Base-by-base conservation (phyloP, 805 yeast species). In the Yarrowia deformans region DNA sequence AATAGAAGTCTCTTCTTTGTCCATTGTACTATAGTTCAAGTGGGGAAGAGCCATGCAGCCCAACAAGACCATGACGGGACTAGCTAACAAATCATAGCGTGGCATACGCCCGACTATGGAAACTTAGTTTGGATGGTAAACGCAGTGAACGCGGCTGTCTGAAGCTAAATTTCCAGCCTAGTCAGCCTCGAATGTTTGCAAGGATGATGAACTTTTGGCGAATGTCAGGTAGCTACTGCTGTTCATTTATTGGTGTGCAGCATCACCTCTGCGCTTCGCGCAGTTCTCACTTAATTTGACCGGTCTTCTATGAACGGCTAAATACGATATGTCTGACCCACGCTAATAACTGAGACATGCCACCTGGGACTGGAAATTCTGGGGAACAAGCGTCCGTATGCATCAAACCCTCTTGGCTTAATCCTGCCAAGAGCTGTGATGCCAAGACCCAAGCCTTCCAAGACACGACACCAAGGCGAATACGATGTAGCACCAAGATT, bases 1-100 rank as follows among this genome's bases (percentile, higher is more conserved):
- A 32, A 9, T 16, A 7, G 37, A 18, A 18, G 32, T 13, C 10
- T 13, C 10, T 37, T 13, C 58, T 52, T 52, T 52, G 58, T 52
- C n/a, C 13, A 8, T 23, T 23, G 29, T 23, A 35, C n/a, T 12
- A 19, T 23, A 4, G 29, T 4, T 23, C 29, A 39, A 54, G 60
- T 54, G 60, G 60, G 60, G 60, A 54, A 54, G 60, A 7, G 14
- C 60, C 39, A 54, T 34, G 12, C 42, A 14, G 8, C 60, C 23
- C 60, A 54, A 54, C 60, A 45, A 19, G 13, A 3, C n/a, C 9
- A 34, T 54, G 18, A 23, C 19, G 18, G 58, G 18, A 52, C 8
- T 7, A 12, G 13, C 12, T 42, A 35, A 43, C 58, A 18, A 52
- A 52, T 52, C 29, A 52, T n/a, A 52, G 56, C 16, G n/a, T n/a